Base-by-base conservation (phyloP, 129 eudicot genomes). In the Deinandra increscens region DNA sequence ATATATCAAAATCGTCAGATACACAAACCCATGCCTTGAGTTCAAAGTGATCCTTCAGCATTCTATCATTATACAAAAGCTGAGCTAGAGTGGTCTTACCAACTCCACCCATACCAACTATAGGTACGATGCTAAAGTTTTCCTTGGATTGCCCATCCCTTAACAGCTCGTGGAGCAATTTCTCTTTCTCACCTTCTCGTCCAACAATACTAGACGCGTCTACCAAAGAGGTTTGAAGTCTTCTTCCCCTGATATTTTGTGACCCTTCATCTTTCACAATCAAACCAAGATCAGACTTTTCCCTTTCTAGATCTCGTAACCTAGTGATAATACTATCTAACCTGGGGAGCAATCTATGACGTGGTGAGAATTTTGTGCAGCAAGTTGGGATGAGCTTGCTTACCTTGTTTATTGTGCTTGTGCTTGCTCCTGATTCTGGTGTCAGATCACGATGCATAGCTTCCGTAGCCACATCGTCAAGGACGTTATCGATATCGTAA, bases 1-100 rank as follows among this genome's bases (percentile, higher is more conserved):
- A n/a, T 26, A 66, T 33, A 46, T 75, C 81, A 34, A 75, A 70
- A 6, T 66, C 80, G 4, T 72, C 82, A 13, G 86, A 69, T 9
- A 81, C 83, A 72, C 78, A 75, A 5, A 62, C 80, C 90, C 90
- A 85, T 10, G 74, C 78, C 41, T 12, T 69, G 22, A 79, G 48
- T 53, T 76, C 38, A 74, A 79, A 85, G 64, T 42, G 18, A 15
- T 18, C n/a, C 7, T 62, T 38, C 68, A 62, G 49, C 14, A 0
- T 1, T 61, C 6, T 14, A 4, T 61, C 67, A 0, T 61, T 36
- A 17, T 61, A 61, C 46, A 61, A 15, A 61, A n/a, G 20, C 37
- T 6, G 15, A 36, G 67, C 67, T 37, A 61, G 67, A 15, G 67
- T 61, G 45, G 68, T 62, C 46, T 62, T 62, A 4, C 68, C 68